These are phyloP conservation scores for Aspergillus fructus DNA, from an alignment of 2,329 filamentous ascomycete species.

Conservation along the genomic window DNA sequence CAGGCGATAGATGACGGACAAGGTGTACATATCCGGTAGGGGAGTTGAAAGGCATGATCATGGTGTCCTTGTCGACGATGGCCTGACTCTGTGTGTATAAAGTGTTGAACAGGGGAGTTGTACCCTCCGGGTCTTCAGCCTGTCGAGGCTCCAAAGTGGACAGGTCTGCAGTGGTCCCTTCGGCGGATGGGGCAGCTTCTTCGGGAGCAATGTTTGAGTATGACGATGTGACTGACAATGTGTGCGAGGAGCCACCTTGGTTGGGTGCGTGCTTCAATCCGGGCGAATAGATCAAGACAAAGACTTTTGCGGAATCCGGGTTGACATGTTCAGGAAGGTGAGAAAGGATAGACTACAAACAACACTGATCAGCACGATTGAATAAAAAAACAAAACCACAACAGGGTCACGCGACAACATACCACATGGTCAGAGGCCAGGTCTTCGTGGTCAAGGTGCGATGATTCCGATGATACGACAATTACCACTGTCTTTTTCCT, in stretches of 20 bases:
- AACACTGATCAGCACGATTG: constrained; percentile 11
- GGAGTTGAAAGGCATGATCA: constrained; percentile 86
- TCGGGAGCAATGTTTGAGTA: constrained; percentile 82
- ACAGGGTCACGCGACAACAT: constrained; percentile 40
- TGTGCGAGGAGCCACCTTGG: constrained; percentile 48
- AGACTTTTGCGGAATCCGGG: constrained; percentile 71
- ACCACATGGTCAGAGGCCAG: constrained; percentile 77
- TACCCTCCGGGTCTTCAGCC: constrained; percentile 45
- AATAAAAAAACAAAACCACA: background rate
- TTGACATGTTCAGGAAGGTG: constrained; percentile 79
- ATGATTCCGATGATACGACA: constrained; percentile 77
- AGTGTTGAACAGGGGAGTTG: constrained; percentile 68
- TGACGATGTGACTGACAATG: constrained; percentile 71
- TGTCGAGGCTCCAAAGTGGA: constrained; percentile 27
- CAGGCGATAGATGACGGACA: constrained; percentile 78
- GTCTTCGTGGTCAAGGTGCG: constrained; percentile 55
- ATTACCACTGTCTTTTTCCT: constrained; percentile 79
- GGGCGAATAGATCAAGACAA: constrained; percentile 87
- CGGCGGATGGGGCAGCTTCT: constrained; percentile 52
- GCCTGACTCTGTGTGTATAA: constrained; percentile 76
- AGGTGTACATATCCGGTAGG: constrained; percentile 82
- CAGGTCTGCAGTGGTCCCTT: constrained; percentile 54
- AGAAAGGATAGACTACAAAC: constrained; percentile 73
- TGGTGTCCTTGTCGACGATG: constrained; percentile 79
- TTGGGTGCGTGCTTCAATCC: constrained; percentile 63